Evolutionary conservation across 2,329 filamentous ascomycete genomes (phyloP), one percentile per base, ranked within the genome.

Genomic region (Aureobasidium lini): DNA sequence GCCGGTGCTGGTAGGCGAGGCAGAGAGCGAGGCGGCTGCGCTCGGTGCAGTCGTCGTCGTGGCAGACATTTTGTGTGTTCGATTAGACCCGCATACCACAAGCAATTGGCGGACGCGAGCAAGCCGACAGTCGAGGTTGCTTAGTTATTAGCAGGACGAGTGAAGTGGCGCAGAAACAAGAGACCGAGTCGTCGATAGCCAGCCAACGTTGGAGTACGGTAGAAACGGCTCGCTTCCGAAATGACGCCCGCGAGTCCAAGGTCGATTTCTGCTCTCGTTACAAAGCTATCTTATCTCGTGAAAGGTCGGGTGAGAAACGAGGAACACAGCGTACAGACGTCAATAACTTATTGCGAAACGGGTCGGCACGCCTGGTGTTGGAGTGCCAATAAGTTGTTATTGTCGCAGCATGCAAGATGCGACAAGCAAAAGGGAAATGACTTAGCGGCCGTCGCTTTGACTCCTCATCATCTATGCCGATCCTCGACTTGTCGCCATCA

Each of bases 1-100:
- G 59, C 59, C 62, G 53, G 48, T 66, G 18, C 57, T 59, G 32
- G 61, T 62, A 10, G 66, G 39, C 42, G 65, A 60, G 8, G 71
- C 63, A 40, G 65, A 57, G 16, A 66, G 16, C 16, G 59, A 16
- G 15, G 58, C 15, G 23, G 52, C 32, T 42, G 56, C 48, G 28
- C 29, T 48, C 40, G 59, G n/a, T 28, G 43, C 52, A n/a, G 16
- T 48, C 32, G 58, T 31, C 32, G 44, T 61, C 23, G 59, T 46
- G 52, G 49, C 49, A 50, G 59, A 57, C 59, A 60, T 56, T 46
- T 37, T 23, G 15, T 23, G 4, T 28, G n/a, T 44, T 57, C 16
- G 36, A 23, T 23, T 34, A 57, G 23, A 57, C 18, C 54, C 32
- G 54, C 54, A 57, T 57, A 40, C 32, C 32, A 48, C 42, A 48